These are phyloP conservation scores for Boletus subcaerulescens DNA, from an alignment of 768 basidiomycete species.

Conservation along the genomic window DNA sequence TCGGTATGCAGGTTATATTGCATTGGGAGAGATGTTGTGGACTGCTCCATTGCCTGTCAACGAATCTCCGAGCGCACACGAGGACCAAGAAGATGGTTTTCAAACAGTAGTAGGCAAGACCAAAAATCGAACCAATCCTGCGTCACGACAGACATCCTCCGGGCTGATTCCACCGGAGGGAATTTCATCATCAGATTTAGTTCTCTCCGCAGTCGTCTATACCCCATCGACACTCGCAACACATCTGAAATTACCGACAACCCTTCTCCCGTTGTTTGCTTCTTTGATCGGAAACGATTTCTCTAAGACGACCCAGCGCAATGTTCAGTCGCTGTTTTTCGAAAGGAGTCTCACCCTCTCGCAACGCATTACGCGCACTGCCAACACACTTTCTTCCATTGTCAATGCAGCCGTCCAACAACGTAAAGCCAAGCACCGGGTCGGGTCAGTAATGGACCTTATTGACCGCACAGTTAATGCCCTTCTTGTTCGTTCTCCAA, in stretches of 20 bases:
- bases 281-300: constrained; percentile 83
- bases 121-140: constrained; percentile 43
- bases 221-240: constrained; percentile 58
- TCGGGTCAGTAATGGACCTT: constrained; percentile 73
- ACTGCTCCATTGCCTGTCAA: constrained; percentile 24
- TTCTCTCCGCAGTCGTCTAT: constrained; percentile 57
- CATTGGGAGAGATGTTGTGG: constrained; percentile 78
- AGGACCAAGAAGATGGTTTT: constrained; percentile 53
- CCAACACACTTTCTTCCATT: constrained; percentile 53
- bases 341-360: constrained; percentile 51
- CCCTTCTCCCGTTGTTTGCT: constrained; percentile 73
- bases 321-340: constrained; percentile 65
- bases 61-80: constrained; percentile 16
- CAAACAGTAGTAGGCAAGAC: constrained; percentile 54
- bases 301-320: constrained; percentile 49
- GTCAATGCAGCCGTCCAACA: constrained; percentile 48
- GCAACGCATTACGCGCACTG: constrained; percentile 68
- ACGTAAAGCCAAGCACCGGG: constrained; percentile 50
- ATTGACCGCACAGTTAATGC: constrained; percentile 65
- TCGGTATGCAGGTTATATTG: constrained; percentile 75
- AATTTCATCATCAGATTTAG: constrained; percentile 34
- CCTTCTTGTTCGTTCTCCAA: constrained; percentile 50
- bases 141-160: constrained; percentile 13
- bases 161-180: constrained; percentile 56
- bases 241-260: constrained; percentile 63